Base-by-base conservation (phyloP, 2,329 filamentous ascomycete genomes). In the Penicillium sp. region DNA sequence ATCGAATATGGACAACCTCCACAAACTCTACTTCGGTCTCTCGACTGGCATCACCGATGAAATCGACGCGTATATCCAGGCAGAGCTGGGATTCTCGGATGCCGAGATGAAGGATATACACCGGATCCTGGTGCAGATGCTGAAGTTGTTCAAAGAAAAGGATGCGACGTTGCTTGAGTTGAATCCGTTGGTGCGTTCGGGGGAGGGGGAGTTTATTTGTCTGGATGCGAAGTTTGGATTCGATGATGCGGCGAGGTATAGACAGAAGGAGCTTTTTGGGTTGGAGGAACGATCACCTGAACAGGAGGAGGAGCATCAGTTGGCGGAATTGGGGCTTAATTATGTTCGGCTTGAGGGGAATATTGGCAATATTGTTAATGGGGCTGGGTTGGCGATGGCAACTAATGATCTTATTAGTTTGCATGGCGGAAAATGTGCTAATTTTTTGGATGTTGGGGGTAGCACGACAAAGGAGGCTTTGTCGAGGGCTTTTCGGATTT, bases 81-180 rank as follows among this genome's bases (percentile, higher is more conserved):
- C 54, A 1, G 49, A 61, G 17, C 45, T 67, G 3, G 53, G 54
- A 5, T 64, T 67, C 41, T 60, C 61, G 0, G 54, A 58, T 15
- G 2, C 35, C 0, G 60, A 65, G 31, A 65, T 65, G 49, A 21
- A 4, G 21, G 47, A 54, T 3, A 53, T 68, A 5, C 51, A 58
- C 10, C 49, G 52, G 0, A 58, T 67, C 3, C 64, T 78, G 2
- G 51, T 47, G 7, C 64, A 62, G 34, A 57, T 68, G 56, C 47
- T 58, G 0, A 53, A 56, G 3, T 34, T 68, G 2, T 80, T 80
- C 52, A 54, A 56, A 1, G 63, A 70, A 10, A 71, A 70, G 24
- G 76, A 80, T 44, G 77, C 75, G 0, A 75, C 69, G 5, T 61
- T 71, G 0, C 60, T 79, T 2, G 72, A 77, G 48, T 61, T 75